phyloP scores from a whole-genome alignment of 345 rosid species.

The Sisymbrium altissimum region DNA sequence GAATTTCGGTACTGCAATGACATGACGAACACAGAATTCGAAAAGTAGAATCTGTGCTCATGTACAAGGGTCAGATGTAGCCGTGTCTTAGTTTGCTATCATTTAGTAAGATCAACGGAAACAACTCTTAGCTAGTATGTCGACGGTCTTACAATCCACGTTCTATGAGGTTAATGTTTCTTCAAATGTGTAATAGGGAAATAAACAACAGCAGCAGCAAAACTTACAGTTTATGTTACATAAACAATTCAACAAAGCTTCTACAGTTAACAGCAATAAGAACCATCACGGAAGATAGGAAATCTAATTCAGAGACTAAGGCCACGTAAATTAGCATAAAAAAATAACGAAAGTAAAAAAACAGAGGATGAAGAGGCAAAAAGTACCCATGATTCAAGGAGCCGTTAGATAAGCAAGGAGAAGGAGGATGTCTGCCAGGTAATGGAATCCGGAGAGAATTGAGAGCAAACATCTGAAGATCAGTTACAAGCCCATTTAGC shows the following conservation, averaged over 20 bases:
- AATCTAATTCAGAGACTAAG: neutral
- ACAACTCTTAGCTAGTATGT: neutral
- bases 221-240: too few relatives aligned
- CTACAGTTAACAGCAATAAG: too few relatives aligned
- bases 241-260: too few relatives aligned
- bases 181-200: neutral
- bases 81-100: neutral
- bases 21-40: neutral
- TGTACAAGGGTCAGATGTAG: neutral
- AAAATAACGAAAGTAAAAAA: too few relatives aligned
- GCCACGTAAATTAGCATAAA: neutral
- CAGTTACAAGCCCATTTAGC: constrained; percentile 77
- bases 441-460: constrained; percentile 67
- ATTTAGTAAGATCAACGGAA: too few relatives aligned
- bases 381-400: constrained; percentile 46
- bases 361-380: neutral
- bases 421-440: constrained; percentile 90
- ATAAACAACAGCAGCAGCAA: too few relatives aligned
- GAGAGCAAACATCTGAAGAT: constrained; percentile 93
- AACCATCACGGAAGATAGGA: too few relatives aligned
- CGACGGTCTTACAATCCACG: neutral
- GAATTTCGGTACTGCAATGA: neutral
- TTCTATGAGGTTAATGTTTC: neutral
- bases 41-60: too few relatives aligned
- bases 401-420: constrained; percentile 49